Base-by-base conservation (phyloP, 345 rosid species). In the Salix udensis region DNA sequence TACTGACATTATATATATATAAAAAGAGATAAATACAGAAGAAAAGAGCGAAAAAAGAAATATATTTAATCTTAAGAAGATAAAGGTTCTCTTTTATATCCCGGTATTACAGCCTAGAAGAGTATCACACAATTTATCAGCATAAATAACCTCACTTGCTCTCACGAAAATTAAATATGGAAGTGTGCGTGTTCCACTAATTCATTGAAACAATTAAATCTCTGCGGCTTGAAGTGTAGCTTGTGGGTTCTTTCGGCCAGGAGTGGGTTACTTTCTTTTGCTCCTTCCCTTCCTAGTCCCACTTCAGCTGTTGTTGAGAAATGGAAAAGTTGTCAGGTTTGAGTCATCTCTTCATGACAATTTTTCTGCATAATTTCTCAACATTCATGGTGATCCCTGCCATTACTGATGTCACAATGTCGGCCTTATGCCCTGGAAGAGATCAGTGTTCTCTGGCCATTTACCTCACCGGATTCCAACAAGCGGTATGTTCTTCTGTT, bases 371-470 rank as follows among this genome's bases (percentile, higher is more conserved):
- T 69, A 71, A 71, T 75, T 86, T 86, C 87, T 79, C 89, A 24
- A 18, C 79, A 1, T 79, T 77, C 67, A 89, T 89, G 89, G 88
- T 89, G 80, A 77, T 83, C 74, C 90, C 90, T 1, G 86, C 88
- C 82, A 89, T 89, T 76, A 89, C 92, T 4, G 90, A 89, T 34
- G 88, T 89, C 16, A 87, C 90, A 15, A 85, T 89, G 92, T 61
- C 87, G 0, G 92, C 92, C 0, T 58, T 87, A 36, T 89, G 92
- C 48, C 92, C 92, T 5, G 90, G 92, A 52, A 42, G 50, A 80
- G 92, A 89, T 61, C 80, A 89, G 73, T 89, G 92, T 77, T 89
- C 92, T 6, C 28, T 82, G 65, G 92, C 92, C 70, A 89, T 89
- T 71, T 89, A 83, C 83, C 87, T 89, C 69, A 48, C 92, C 23